phyloP scores from a whole-genome alignment of 2,329 filamentous ascomycete species.

The Botrytis sinoallii region DNA sequence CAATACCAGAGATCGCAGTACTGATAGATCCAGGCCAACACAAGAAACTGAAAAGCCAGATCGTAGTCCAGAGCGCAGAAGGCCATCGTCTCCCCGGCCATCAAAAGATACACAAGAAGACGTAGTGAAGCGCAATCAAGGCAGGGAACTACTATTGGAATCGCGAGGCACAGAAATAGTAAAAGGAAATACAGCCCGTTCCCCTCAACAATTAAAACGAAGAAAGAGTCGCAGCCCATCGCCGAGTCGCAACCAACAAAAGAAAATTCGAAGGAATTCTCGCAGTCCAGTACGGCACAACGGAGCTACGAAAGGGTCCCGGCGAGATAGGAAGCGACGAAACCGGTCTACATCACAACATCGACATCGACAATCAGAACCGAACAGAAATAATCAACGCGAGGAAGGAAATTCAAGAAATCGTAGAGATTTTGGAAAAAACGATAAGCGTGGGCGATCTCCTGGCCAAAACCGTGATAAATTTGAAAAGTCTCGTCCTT shows the following conservation, averaged over 20 bases:
- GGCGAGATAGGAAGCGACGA: conserved; percentile 33
- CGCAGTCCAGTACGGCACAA: conserved; percentile 35
- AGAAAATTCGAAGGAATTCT: conserved; percentile 35
- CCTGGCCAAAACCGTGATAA: conserved; percentile 32
- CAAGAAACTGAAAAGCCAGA: conserved; percentile 34
- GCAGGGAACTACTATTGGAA: conserved; percentile 37
- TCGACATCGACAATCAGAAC: conserved; percentile 34
- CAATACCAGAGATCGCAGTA: conserved; percentile 35
- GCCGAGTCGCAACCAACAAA: conserved; percentile 36
- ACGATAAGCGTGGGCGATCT: conserved; percentile 35
- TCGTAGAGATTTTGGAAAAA: conserved; percentile 28
- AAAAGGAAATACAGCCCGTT: conserved; percentile 34
- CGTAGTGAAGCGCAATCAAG: conserved; percentile 38
- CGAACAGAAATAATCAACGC: conserved; percentile 25
- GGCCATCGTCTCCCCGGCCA: conserved; percentile 35
- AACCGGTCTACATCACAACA: conserved; percentile 32
- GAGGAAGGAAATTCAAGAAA: conserved; percentile 30
- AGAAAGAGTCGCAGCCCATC: conserved; percentile 38
- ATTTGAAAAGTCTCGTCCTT: conserved; percentile 26
- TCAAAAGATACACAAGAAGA: conserved; percentile 35
- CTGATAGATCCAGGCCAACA: conserved; percentile 32
- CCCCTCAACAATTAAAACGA: conserved; percentile 37
- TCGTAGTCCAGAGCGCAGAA: conserved; percentile 35
- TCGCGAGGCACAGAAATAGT: conserved; percentile 37
- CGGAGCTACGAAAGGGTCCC: conserved; percentile 24